A percentile compares a stretch with the other conserved stretches of the same genome.
Evolutionary conservation across 2,329 filamentous ascomycete species (phyloP).

Genomic region (Alternaria novae-zelandiae): DNA sequence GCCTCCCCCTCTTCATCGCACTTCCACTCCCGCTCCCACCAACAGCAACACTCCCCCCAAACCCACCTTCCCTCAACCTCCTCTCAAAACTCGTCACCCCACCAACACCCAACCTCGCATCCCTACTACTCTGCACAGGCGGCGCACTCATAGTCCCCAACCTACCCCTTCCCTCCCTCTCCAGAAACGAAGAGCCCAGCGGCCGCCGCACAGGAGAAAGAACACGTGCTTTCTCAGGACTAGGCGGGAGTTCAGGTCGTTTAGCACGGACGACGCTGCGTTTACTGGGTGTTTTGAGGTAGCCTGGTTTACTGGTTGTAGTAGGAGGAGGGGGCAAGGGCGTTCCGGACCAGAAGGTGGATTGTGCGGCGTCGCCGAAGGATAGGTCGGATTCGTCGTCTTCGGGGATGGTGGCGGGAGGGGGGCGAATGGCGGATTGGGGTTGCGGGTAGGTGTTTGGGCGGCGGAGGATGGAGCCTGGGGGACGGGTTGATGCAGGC

Average conservation of each 20-base stretch:
- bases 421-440: conserved; percentile 18
- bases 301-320: conserved; percentile 38
- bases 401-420: conserved; percentile 28
- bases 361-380: conserved; percentile 11
- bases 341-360: conserved; percentile 37
- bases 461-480: conserved; percentile 14
- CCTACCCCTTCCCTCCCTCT: conserved; percentile 8
- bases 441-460: conserved; percentile 25
- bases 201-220: conserved; percentile 8
- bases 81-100: conserved; percentile 43
- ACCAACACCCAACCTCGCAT: conserved; percentile 1
- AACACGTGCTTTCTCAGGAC: conserved; percentile 29
- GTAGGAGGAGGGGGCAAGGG: conserved; percentile 25
- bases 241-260: conserved; percentile 32
- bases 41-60: conserved; percentile 23
- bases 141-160: conserved; percentile 38
- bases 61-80: conserved; percentile 40
- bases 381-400: conserved; percentile 19
- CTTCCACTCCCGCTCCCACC: background rate
- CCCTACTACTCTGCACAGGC: conserved; percentile 18
- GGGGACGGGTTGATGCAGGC: conserved; percentile 13
- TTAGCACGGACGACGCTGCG: conserved; percentile 45
- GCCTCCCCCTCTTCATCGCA: background rate
- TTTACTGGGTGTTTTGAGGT: conserved; percentile 57
- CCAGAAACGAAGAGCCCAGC: background rate